Conservation (phyloP, 345 rosid genomes). For the Cardamine occulta region DNA sequence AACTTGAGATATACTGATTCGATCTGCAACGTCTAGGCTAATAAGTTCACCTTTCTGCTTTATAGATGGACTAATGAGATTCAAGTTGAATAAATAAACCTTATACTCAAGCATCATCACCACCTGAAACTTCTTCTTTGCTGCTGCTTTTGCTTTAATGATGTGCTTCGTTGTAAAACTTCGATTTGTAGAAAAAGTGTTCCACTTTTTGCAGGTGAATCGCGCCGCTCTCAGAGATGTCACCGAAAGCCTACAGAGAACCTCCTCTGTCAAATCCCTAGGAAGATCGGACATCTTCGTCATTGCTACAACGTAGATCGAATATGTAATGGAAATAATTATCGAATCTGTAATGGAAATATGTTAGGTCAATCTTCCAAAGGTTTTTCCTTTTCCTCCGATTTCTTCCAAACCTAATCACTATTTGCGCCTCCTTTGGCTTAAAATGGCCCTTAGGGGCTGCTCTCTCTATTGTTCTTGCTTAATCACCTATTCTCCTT, state of each 20-base stretch:
- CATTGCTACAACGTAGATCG: background rate
- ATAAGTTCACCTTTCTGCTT: background rate
- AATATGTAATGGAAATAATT: too few species aligned
- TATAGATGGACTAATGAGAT: background rate
- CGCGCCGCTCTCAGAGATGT: background rate
- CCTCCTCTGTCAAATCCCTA: background rate
- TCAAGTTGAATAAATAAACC: background rate
- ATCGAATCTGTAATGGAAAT: too few species aligned
- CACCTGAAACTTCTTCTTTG: constrained; percentile 1
- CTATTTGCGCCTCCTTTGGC: too few species aligned
- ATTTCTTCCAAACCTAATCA: too few species aligned
- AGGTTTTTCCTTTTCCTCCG: too few species aligned
- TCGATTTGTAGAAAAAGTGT: background rate
- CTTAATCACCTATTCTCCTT: too few species aligned
- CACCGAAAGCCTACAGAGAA: background rate
- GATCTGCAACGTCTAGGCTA: background rate
- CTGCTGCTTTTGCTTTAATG: background rate
- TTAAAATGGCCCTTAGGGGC: too few species aligned
- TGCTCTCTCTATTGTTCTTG: too few species aligned
- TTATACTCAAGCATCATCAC: background rate
- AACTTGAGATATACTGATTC: background rate
- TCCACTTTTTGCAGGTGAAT: background rate
- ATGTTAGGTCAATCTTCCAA: too few species aligned
- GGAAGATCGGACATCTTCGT: background rate
- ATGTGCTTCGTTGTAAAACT: constrained; percentile 5